These are phyloP conservation scores for Alternaria infectoria DNA, from an alignment of 2,329 filamentous ascomycete genomes.

Conservation along the genomic window DNA sequence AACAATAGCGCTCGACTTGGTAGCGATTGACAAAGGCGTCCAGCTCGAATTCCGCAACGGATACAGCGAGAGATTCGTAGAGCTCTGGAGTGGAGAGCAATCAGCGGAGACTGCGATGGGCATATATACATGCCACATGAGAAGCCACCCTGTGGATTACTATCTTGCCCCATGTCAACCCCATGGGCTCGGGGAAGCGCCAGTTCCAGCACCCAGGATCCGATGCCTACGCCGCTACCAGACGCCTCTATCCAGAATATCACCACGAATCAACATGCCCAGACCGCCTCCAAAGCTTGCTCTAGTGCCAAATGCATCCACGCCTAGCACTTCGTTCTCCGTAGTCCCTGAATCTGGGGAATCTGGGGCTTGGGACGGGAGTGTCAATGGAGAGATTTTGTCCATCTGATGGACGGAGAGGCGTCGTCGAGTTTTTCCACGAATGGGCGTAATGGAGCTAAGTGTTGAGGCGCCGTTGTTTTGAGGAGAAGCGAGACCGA, in stretches of 20 bases:
- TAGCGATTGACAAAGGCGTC: conserved; percentile 1
- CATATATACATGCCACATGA: conserved; percentile 30
- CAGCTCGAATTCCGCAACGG: conserved; percentile 20
- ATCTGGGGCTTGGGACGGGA: conserved; percentile 35
- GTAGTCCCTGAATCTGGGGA: conserved; percentile 13
- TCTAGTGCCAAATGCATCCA: conserved; percentile 17
- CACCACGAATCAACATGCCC: conserved; percentile 41
- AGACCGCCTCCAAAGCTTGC: conserved; percentile 27
- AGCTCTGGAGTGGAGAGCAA: conserved; percentile 13
- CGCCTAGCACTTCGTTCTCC: conserved; percentile 4
- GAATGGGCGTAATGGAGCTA: conserved; percentile 25
- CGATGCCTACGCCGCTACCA: conserved; percentile 1
- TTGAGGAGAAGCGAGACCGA: conserved; percentile 10
- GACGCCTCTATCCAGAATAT: conserved; percentile 22
- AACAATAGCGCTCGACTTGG: background rate
- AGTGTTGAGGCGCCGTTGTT: conserved; percentile 10
- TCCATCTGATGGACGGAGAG: conserved; percentile 22
- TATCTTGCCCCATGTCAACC: conserved; percentile 17
- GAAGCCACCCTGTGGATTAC: conserved; percentile 17
- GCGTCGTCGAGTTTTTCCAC: conserved; percentile 31
- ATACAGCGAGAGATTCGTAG: conserved; percentile 24
- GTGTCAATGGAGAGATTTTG: conserved; percentile 13
- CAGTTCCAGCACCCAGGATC: conserved; percentile 23
- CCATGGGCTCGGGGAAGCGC: conserved; percentile 28
- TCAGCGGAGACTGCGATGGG: conserved; percentile 5